phyloP scores from a whole-genome alignment of 768 basidiomycete species.

The Nevesoporus exiguus region DNA sequence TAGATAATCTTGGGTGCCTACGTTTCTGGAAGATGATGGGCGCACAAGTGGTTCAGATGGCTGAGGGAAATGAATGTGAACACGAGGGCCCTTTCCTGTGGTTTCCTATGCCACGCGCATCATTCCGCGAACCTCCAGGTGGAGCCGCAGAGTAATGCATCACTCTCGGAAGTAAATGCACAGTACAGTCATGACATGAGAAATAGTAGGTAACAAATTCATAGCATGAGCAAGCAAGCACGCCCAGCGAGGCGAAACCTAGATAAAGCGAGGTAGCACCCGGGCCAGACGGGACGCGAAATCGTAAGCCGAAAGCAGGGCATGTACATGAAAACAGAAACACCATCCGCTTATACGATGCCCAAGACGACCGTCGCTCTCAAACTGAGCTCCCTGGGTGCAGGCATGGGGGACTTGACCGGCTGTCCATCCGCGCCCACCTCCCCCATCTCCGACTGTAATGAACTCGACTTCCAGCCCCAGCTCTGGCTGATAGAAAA shows the following conservation, averaged over 20 bases:
- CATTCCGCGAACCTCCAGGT: no score
- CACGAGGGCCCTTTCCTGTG: not conserved
- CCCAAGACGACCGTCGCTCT: constrained; percentile 79
- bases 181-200: no score
- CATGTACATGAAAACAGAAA: not conserved
- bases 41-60: no score
- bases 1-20: not conserved
- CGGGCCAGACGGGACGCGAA: not conserved
- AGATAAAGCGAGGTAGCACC: not conserved
- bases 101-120: no score
- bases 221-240: not conserved
- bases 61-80: not conserved
- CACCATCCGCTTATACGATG: constrained; percentile 46
- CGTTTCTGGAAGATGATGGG: not conserved
- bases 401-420: constrained; percentile 31
- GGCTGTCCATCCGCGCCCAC: constrained; percentile 32
- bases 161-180: no score
- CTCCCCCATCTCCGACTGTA: constrained; percentile 46
- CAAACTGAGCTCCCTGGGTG: constrained; percentile 53
- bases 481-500: constrained; percentile 86
- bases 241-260: not conserved
- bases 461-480: constrained; percentile 81
- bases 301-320: constrained; percentile 6
- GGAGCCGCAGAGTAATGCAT: no score
- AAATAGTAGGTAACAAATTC: no score